A percentile compares a stretch with the other conserved stretches of the same genome.
These are phyloP conservation scores for Microcyclosporella mali DNA, from an alignment of 2,329 filamentous ascomycete genomes.

Conservation along the genomic window DNA sequence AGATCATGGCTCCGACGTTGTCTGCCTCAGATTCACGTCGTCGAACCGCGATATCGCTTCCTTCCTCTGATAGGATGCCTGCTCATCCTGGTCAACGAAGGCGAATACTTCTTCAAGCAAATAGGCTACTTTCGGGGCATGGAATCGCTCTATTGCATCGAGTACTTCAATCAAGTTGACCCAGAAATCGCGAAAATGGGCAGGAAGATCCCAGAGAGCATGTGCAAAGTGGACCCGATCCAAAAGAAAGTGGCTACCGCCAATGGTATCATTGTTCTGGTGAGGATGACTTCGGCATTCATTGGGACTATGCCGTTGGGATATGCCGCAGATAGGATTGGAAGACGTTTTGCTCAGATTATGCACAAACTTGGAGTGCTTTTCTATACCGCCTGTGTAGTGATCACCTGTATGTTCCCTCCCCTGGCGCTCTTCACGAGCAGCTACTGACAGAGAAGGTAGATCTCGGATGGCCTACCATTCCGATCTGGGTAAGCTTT, in stretches of 20 bases:
- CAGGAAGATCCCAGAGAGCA: constrained; percentile 4
- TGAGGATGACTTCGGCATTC: constrained; percentile 4
- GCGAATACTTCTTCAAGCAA: constrained; percentile 10
- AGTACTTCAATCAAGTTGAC: constrained; percentile 3
- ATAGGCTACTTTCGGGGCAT: constrained; percentile 7
- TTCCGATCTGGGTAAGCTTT: constrained; percentile 9
- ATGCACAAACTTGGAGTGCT: constrained; percentile 4
- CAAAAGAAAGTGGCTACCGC: constrained; percentile 6
- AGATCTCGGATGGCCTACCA: constrained; percentile 4
- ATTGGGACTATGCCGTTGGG: constrained; percentile 4
- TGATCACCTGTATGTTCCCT: background rate
- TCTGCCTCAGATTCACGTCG: constrained; percentile 3
- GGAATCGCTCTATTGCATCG: constrained; percentile 7
- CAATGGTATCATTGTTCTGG: constrained; percentile 6
- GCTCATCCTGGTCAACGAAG: constrained; percentile 6
- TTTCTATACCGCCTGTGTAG: constrained; percentile 1
- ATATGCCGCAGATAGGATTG: constrained; percentile 1
- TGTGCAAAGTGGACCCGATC: constrained; percentile 6
- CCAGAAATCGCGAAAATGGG: constrained; percentile 2
- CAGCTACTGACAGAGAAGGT: background rate
- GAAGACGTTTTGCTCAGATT: constrained; percentile 1
- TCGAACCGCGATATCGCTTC: constrained; percentile 5
- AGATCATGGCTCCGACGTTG: background rate
- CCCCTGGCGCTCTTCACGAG: background rate
- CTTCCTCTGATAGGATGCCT: constrained; percentile 6